Base-by-base conservation (phyloP, 192 early-diverging fungal species). In the Coemansia sp. region DNA sequence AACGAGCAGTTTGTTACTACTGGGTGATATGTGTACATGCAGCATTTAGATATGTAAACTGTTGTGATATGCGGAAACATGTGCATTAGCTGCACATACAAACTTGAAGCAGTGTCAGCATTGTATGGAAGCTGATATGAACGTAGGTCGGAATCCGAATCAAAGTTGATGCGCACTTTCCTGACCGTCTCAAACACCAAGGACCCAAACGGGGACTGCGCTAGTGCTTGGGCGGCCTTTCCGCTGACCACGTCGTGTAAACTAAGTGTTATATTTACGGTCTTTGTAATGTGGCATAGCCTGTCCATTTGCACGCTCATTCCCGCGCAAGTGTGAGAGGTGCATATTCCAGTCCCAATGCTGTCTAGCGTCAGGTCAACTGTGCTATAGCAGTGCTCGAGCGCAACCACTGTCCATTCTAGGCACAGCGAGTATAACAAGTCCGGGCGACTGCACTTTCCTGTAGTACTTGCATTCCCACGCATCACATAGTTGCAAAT, bases 151-250 rank as follows among this genome's bases (percentile, higher is more conserved):
- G 51, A 31, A 1, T 4, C 17, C 15, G 1, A 32, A n/a, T 54
- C 51, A 54, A 54, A 54, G 29, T 54, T 32, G 14, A 54, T 54
- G 6, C 27, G 51, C 4, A 54, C 51, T 54, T 15, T 54, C 15
- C 51, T 54, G 27, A 32, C 51, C 51, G 51, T 25, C 51, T 54
- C 51, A 54, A 54, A 54, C 10, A 32, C 51, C 51, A 54, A 54
- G 27, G 51, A 54, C 6, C 25, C 27, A 32, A 54, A 29, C 14
- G 51, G 51, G 1, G 51, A 32, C 15, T 54, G 51, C 17, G 27
- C 51, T 17, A 54, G 27, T 17, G 17, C 9, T 4, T 32, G 51
- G 6, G 51, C 51, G 3, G 29, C 51, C 29, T 12, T 29, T 31
- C 51, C 51, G 15, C 51, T 54, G 51, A 31, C 51, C 51, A 54